Percentiles rank a stretch among this genome's conserved stretches.
phyloP scores from a whole-genome alignment of 1,139 yeast species.

The Blastobotrys petasosporus region DNA sequence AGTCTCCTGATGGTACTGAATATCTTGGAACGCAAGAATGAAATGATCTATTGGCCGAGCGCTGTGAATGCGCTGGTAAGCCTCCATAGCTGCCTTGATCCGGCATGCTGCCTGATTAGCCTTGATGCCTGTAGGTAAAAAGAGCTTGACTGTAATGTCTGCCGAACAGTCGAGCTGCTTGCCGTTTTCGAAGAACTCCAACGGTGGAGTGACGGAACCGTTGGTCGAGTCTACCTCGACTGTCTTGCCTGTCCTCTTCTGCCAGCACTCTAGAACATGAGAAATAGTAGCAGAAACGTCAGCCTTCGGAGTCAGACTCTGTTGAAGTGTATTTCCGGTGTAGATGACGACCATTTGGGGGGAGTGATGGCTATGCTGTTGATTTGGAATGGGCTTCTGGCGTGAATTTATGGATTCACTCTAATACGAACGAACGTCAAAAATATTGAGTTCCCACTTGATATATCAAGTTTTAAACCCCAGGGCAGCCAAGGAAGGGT shows the following conservation, averaged over 20 bases:
- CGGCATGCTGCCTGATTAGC: conserved; percentile 11
- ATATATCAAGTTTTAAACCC: no score
- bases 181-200: conserved; percentile 3
- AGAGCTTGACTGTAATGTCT: conserved; percentile 23
- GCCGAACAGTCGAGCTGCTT: background rate
- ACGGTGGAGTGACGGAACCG: conserved; percentile 1
- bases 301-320: conserved; percentile 9
- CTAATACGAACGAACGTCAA: no score
- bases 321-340: conserved; percentile 12
- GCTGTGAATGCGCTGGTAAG: conserved; percentile 5
- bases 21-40: conserved; percentile 26
- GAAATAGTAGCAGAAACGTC: conserved; percentile 4
- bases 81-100: conserved; percentile 16
- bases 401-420: no score
- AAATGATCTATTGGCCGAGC: conserved; percentile 18
- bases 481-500: no score
- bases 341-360: conserved; percentile 6
- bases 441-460: no score
- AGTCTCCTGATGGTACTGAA: conserved; percentile 23
- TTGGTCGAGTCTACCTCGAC: background rate
- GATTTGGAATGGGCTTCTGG: no score
- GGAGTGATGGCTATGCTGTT: no score
- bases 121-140: conserved; percentile 19
- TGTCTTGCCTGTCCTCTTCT: conserved; percentile 1
- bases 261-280: conserved; percentile 6